Conservation (phyloP, 176 grass and related monocot species). For the Oryza australiensis region DNA sequence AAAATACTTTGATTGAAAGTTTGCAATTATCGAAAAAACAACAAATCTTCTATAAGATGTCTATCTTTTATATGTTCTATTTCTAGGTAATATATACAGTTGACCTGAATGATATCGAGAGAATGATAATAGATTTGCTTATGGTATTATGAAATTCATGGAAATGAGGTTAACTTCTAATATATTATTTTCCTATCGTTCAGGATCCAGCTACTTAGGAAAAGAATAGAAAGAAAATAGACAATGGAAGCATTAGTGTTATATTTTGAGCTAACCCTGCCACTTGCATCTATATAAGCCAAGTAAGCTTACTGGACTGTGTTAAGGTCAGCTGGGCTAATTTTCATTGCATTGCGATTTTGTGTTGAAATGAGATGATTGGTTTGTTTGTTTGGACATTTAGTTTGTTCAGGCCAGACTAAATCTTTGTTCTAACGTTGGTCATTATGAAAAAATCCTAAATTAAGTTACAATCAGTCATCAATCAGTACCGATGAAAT, state of each 20-base stretch:
- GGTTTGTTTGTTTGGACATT: background rate
- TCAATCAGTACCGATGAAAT: background rate
- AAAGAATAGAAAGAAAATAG: background rate
- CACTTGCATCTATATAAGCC: background rate
- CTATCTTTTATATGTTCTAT: background rate
- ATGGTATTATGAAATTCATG: background rate
- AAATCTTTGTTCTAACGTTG: background rate
- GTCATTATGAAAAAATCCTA: background rate
- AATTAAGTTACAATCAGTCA: background rate
- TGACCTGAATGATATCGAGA: slow-evolving; percentile 1
- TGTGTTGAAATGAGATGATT: background rate
- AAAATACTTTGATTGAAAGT: background rate
- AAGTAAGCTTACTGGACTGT: background rate
- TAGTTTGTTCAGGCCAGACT: no score
- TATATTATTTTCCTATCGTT: background rate
- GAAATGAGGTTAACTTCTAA: background rate
- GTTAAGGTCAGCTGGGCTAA: background rate
- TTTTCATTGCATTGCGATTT: background rate
- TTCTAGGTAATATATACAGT: background rate
- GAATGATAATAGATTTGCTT: background rate
- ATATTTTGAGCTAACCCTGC: background rate
- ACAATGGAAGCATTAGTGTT: background rate
- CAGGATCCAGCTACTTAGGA: background rate
- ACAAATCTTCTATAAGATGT: slow-evolving; percentile 2
- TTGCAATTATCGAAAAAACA: background rate